Base-by-base conservation (phyloP, 1,284 basidiomycete genomes). In the Ustilago esculenta region DNA sequence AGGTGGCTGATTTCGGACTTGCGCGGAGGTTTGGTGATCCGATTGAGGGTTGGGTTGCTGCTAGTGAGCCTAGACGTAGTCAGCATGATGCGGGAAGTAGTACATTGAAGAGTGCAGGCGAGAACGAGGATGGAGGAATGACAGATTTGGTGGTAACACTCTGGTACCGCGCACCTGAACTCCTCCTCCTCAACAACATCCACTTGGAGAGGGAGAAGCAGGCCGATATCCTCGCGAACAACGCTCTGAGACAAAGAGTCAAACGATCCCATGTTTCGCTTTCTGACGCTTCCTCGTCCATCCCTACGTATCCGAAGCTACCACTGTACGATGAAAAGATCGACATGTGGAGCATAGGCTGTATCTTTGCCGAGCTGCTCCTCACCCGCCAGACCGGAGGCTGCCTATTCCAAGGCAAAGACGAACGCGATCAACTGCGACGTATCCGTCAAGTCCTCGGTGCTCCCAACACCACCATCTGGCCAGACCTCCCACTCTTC, bases 1-100 rank as follows among this genome's bases (percentile, higher is more conserved):
- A 98, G 80, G 92, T 99, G 8, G 96, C 95, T 5, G 96, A 99
- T 83, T 99, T 99, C 82, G 96, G 96, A 4, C 87, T 98, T 32
- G 96, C 96, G 17, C 85, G 96, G 74, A 88, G 92, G 57, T 98
- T 92, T 81, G 94, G 95, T 29, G 96, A 98, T 82, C 94, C 96
- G 4, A 86, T 95, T 2, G 47, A 23, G 10, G 49, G 37, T 4
- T 66, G 63, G 63, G 30, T 23, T 4, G 39, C 52, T 1, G 24
- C 24, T 23, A 34, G 17, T 4, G 14, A 34, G 17, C 42, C 48
- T 8, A n/a, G 18, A 30, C 41, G 15, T 12, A 29, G 27, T 29
- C 24, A 37, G 18, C 24, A 24, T 20, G 50, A n/a, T 21, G 20
- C 15, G 40, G 18, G 27, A 7, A 14, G 33, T 18, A 21, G 33